phyloP scores from a whole-genome alignment of 2,329 filamentous ascomycete genomes.

The Pyricularia sp. region DNA sequence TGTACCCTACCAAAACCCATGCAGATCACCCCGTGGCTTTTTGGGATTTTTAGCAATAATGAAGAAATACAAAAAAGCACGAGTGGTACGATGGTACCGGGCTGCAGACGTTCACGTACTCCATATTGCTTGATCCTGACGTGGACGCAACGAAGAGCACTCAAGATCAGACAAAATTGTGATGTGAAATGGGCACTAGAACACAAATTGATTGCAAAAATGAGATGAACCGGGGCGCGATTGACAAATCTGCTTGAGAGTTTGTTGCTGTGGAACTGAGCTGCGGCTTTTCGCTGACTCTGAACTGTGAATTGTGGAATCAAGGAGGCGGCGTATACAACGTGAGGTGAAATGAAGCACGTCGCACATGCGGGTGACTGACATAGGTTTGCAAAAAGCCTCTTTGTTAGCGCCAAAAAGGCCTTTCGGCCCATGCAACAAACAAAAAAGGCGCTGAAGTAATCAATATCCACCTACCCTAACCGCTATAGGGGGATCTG shows the following conservation, averaged over 20 bases:
- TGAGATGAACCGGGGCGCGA: background rate
- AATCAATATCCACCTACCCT: no score
- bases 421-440: no score
- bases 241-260: background rate
- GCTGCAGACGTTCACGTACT: background rate
- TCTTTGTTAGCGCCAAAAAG: background rate
- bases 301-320: background rate
- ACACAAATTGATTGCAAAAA: background rate
- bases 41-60: background rate
- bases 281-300: background rate
- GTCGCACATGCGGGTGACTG: background rate
- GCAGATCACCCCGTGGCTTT: background rate
- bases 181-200: background rate
- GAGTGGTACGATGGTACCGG: background rate
- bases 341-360: background rate
- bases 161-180: background rate
- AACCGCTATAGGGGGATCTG: no score
- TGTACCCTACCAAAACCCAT: background rate
- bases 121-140: background rate
- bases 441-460: no score
- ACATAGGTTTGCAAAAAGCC: background rate
- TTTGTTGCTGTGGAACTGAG: background rate
- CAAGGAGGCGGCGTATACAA: background rate
- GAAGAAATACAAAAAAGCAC: no score
- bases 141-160: background rate